Percentiles rank a stretch among this genome's conserved stretches.
These are phyloP conservation scores for Streptanthus diversifolius DNA, from an alignment of 345 rosid species.

Conservation along the genomic window DNA sequence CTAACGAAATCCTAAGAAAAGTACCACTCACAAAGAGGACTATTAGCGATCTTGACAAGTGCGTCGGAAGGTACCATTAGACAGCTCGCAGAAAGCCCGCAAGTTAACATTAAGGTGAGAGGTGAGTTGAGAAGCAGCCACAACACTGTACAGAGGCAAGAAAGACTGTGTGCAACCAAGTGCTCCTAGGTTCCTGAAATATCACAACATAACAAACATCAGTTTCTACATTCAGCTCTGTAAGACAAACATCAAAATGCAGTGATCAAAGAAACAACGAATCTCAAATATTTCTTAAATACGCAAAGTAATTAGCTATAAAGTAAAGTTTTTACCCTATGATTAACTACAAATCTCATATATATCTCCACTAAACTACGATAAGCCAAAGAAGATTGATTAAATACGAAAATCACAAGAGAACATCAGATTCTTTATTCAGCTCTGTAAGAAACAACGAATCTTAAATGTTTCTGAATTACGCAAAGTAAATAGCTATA, in stretches of 20 bases:
- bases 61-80: slow-evolving; percentile 96
- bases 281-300: background rate
- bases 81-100: slow-evolving; percentile 89
- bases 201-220: background rate
- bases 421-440: background rate
- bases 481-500: background rate
- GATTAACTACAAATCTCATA: background rate
- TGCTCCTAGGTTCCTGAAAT: slow-evolving; percentile 70
- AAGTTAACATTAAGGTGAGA: slow-evolving; percentile 63
- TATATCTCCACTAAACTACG: background rate
- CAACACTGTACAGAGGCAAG: slow-evolving; percentile 58
- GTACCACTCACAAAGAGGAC: slow-evolving; percentile 85
- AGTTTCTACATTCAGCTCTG: background rate
- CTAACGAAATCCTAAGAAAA: slow-evolving; percentile 44
- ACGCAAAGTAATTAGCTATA: background rate
- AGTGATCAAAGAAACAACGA: background rate
- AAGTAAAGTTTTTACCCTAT: background rate
- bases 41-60: slow-evolving; percentile 99
- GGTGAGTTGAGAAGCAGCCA: slow-evolving; percentile 48
- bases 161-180: slow-evolving; percentile 75
- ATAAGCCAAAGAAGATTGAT: background rate
- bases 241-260: background rate
- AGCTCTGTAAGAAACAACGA: background rate
- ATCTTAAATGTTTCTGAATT: background rate
- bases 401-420: slow-evolving; percentile 1